A percentile compares a stretch with the other conserved stretches of the same genome.
Conservation (phyloP, 2,329 filamentous ascomycete genomes). For the Stachybotrys chartarum region DNA sequence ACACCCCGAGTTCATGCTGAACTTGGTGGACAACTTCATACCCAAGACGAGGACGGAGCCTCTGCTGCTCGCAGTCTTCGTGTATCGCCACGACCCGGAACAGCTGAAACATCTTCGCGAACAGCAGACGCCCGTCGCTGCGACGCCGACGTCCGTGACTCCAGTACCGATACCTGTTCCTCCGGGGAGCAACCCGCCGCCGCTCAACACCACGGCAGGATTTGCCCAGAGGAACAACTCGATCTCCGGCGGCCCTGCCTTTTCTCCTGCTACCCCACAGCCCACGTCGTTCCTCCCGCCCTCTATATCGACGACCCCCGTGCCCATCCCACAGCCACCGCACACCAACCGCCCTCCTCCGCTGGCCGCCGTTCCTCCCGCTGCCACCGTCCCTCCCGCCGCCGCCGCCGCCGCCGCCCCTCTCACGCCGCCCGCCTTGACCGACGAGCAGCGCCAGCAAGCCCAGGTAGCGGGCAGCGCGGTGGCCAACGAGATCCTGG, state of each 20-base stretch:
- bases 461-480: conserved; percentile 46
- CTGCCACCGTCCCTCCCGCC: conserved; percentile 2
- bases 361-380: conserved; percentile 1
- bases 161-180: conserved; percentile 1
- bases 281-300: conserved; percentile 21
- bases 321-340: conserved; percentile 26
- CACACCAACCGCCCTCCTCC: conserved; percentile 13
- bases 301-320: conserved; percentile 21
- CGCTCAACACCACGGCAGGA: conserved; percentile 6
- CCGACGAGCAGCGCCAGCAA: conserved; percentile 28
- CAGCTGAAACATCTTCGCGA: conserved; percentile 18
- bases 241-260: conserved; percentile 37
- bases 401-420: conserved; percentile 5
- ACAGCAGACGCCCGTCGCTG: not conserved
- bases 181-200: conserved; percentile 12
- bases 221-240: conserved; percentile 38
- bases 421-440: conserved; percentile 12
- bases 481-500: conserved; percentile 57
- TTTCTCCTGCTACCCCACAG: conserved; percentile 46
- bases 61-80: conserved; percentile 76
- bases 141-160: not conserved
- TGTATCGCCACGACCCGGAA: conserved; percentile 60
- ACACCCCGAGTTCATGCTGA: conserved; percentile 79
- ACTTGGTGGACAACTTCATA: conserved; percentile 78
- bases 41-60: conserved; percentile 65